These are phyloP conservation scores for Camptophora hylomeconis DNA, from an alignment of 2,329 filamentous ascomycete species.

Conservation along the genomic window DNA sequence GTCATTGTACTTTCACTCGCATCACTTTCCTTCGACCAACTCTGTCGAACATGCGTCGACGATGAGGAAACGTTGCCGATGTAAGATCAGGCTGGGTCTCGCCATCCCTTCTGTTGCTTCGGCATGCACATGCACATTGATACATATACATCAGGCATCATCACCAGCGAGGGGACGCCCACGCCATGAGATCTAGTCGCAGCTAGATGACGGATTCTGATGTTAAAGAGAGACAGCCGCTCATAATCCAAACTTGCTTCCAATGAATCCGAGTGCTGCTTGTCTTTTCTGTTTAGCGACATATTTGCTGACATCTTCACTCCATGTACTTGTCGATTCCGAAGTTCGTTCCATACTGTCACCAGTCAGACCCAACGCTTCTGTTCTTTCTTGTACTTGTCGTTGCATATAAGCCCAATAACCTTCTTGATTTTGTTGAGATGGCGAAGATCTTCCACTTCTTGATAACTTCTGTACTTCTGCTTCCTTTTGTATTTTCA, in stretches of 20 bases:
- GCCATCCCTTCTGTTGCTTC: slow-evolving; percentile 28
- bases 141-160: too few relatives aligned
- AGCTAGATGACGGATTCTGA: too few relatives aligned
- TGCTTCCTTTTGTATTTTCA: slow-evolving; percentile 57
- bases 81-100: slow-evolving; percentile 25
- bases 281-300: slow-evolving; percentile 79
- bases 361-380: slow-evolving; percentile 68
- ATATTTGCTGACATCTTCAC: slow-evolving; percentile 77
- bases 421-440: slow-evolving; percentile 39
- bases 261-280: slow-evolving; percentile 52
- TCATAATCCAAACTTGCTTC: slow-evolving; percentile 31
- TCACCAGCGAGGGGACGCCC: too few relatives aligned
- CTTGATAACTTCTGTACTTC: slow-evolving; percentile 24
- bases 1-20: too few relatives aligned
- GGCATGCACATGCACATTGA: slow-evolving; percentile 32
- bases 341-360: slow-evolving; percentile 77
- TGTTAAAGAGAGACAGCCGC: not conserved
- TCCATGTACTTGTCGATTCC: slow-evolving; percentile 69
- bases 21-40: too few relatives aligned
- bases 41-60: too few relatives aligned
- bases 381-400: slow-evolving; percentile 80
- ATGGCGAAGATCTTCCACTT: slow-evolving; percentile 24
- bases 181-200: too few relatives aligned
- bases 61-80: slow-evolving; percentile 21
- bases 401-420: slow-evolving; percentile 70